phyloP scores from a whole-genome alignment of 345 rosid species.

The Populus deltoides region DNA sequence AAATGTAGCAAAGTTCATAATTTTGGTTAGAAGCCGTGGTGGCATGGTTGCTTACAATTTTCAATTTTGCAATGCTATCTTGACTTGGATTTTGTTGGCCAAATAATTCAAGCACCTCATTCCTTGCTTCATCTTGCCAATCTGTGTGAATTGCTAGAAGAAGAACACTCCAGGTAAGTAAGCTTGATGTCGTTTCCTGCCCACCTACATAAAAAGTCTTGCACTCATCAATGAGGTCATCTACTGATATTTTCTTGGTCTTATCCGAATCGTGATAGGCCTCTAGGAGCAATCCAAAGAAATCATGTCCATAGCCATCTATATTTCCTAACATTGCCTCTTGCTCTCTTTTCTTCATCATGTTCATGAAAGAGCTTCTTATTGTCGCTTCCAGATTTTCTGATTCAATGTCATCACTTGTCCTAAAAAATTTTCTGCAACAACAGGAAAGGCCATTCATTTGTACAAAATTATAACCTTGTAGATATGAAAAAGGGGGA shows the following conservation, averaged over 20 bases:
- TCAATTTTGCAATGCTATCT: slow-evolving; percentile 34
- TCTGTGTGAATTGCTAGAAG: slow-evolving; percentile 38
- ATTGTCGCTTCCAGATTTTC: slow-evolving; percentile 16
- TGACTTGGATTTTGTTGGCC: slow-evolving; percentile 29
- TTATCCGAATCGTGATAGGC: slow-evolving; percentile 23
- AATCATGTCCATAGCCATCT: slow-evolving; percentile 25
- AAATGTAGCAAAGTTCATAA: neutral
- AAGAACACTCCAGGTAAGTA: slow-evolving; percentile 27
- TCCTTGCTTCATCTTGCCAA: slow-evolving; percentile 48
- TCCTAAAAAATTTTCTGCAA: slow-evolving; percentile 27
- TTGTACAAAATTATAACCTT: neutral
- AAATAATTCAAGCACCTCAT: slow-evolving; percentile 31
- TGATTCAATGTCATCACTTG: slow-evolving; percentile 26
- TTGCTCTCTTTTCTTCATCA: slow-evolving; percentile 30
- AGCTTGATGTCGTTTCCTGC: slow-evolving; percentile 25
- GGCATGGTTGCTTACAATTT: slow-evolving; percentile 27
- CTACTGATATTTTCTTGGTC: slow-evolving; percentile 23
- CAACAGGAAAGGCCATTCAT: neutral
- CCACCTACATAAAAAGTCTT: slow-evolving; percentile 39
- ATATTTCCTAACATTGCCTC: neutral
- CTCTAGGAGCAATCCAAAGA: slow-evolving; percentile 26
- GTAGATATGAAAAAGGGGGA: neutral
- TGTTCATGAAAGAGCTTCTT: neutral
- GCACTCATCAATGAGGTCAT: slow-evolving; percentile 42
- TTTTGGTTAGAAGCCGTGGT: neutral